Evolutionary conservation across 202 grass and related monocot species (phyloP), one percentile per base, ranked within the genome.

Genomic region (Setaria italica): DNA sequence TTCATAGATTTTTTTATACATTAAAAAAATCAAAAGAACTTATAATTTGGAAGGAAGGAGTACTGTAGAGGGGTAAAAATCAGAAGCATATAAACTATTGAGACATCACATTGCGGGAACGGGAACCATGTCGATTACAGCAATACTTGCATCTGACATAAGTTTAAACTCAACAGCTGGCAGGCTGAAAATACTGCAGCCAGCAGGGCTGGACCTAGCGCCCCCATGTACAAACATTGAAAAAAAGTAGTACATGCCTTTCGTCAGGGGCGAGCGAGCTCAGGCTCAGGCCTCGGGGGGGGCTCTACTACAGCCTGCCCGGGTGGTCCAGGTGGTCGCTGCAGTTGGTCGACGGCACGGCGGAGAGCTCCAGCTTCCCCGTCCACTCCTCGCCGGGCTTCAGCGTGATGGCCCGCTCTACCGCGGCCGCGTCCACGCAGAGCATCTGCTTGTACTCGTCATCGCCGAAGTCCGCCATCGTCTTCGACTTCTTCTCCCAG

Each of bases 371-470:
- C 20, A 95, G 81, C 60, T 66, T 93, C 66, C 93, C 93, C 16
- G 91, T 98, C 95, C 95, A 98, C 83, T 98, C 93, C 86, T 98
- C 95, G 30, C 94, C 89, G 6, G 95, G 93, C 85, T 89, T 95
- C 62, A 98, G 87, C 15, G 87, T 90, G 66, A 95, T 92, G 10
- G 66, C 43, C 58, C 84, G 87, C 89, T 98, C 95, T 0, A 85
- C 86, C 4, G 88, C 91, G 5, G 93, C 93, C 3, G 92, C 95
- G 33, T 98, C 93, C 4, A 90, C 93, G 19, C 93, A 98, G 2
- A 98, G 35, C 91, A 93, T 98, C 78, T 94, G 89, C 71, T 98
- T 98, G 78, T 98, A 98, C 81, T 98, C 95, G 30, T 98, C 95
- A 2, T 98, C 95, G 1, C 93, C 95, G 0, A 98, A 87, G 79